Base-by-base conservation (phyloP, 768 basidiomycete species). In the Hygrophorus pudorinus region DNA sequence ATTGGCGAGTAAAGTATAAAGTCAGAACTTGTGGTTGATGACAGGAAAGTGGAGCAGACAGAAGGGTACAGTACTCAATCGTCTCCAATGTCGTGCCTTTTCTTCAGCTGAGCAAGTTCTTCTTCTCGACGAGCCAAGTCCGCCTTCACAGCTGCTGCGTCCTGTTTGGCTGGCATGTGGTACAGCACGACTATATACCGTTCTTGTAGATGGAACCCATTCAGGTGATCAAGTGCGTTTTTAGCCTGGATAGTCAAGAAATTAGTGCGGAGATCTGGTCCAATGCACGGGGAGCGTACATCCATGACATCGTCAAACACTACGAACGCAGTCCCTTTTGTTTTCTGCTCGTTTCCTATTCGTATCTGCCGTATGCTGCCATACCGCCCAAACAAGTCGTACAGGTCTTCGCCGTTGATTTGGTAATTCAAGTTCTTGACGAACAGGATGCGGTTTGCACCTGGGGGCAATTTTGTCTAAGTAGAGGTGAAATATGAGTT, bases 161-260 rank as follows among this genome's bases (percentile, higher is more conserved):
- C 90, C 56, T 93, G 90, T 62, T 92, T 89, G n/a, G 90, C 83
- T 30, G 92, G 90, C 82, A 97, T 94, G 59, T 98, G 93, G 57
- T 94, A 98, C 21, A 97, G 68, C 7, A 98, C 94, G 46, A 99
- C 94, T 42, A 99, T 94, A 65, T 98, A 99, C 18, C 94, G 85
- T 64, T 96, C 94, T 67, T 92, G 91, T 47, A 99, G 63, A 67
- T 99, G 94, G 68, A 99, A 99, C 36, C 94, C 94, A 54, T 98
- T 98, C 57, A 98, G 63, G 62, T 96, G 92, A 58, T 93, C 93
- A 45, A 96, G 77, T 0, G 94, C 94, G 57, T 93, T 92, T 65
- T 96, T 94, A 16, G 94, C 94, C 88, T 96, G 56, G 10, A 43
- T 44, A 20, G 29, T n/a, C 24, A 39, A 33, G 31, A 41, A 42